phyloP scores from a whole-genome alignment of 192 early-diverging fungal species.

The Chytriomyces sp. region DNA sequence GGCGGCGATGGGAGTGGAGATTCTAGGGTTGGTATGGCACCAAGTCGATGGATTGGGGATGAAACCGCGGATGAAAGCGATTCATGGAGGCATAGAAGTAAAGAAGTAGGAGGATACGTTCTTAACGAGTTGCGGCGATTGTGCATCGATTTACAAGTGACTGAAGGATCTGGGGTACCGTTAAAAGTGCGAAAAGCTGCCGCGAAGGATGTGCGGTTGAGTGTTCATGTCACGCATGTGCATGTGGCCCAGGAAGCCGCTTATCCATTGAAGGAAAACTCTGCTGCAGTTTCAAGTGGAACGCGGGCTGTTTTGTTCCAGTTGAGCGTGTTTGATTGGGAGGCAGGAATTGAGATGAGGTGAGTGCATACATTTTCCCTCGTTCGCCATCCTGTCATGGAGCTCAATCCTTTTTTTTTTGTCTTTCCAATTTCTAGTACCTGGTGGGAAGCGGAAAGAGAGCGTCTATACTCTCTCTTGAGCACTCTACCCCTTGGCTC shows the following conservation, averaged over 20 bases:
- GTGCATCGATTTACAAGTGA: background rate
- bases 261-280: constrained; percentile 23
- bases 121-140: background rate
- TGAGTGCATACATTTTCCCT: background rate
- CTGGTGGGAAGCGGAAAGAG: constrained; percentile 34
- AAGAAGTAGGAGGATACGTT: background rate
- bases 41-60: no score
- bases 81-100: background rate
- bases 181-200: background rate
- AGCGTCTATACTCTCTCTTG: constrained; percentile 18
- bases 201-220: background rate
- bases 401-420: no score
- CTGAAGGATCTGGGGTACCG: background rate
- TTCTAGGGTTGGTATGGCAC: background rate
- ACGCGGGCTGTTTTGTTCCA: constrained; percentile 34
- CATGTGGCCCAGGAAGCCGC: background rate
- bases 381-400: background rate
- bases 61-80: background rate
- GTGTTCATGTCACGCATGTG: constrained; percentile 18
- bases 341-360: background rate
- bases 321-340: background rate
- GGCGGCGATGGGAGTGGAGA: constrained; percentile 22
- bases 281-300: constrained; percentile 15
- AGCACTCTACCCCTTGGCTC: constrained; percentile 12
- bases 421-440: background rate